Evolutionary conservation across 75 land plant genomes (phyloP), one percentile per base, ranked within the genome.

Genomic region (Selaginella moellendorffii): DNA sequence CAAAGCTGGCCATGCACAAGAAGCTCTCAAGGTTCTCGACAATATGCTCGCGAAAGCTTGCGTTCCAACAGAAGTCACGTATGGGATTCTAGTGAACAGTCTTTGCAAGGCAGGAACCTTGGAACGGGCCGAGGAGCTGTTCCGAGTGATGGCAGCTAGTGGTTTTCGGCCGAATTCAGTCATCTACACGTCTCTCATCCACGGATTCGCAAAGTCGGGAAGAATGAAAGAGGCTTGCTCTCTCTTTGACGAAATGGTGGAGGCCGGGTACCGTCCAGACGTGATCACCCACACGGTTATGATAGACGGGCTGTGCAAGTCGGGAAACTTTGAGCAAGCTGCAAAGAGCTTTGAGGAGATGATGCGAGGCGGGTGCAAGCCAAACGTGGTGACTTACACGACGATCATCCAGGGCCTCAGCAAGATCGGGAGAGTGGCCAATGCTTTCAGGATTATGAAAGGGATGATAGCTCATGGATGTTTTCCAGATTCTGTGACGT

Each of bases 31-130:
- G 22, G 67, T 82, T 26, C 88, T 82, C 61, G 80, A 85, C 71
- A 78, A 79, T 54, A 85, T 85, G 88, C 53, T 85, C n/a, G 69
- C 71, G 36, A 74, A 53, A 71, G 88, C 85, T 30, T 72, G 79
- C 52, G 67, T 79, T 0, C 85, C 82, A 14, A 36, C 46, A 36
- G 46, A 36, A 36, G 46, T 36, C 14, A 36, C 46, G 46, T 36
- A 36, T 14, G 46, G 46, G 5, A 36, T 36, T 14, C 46, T 36
- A 5, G 46, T 36, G 46, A 5, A 36, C 46, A 14, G 46, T 36
- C 46, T 36, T 36, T 36, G 10, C 46, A 36, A 36, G 46, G 46
- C 46, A 36, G 46, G 46, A 5, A 36, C 5, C 14, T 14, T 36
- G 46, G 46, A 36, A 14, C 46, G 46, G 46, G 46, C 46, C 14